Evolutionary conservation across 202 grass and related monocot genomes (phyloP).

Genomic region (Musa balbisiana): DNA sequence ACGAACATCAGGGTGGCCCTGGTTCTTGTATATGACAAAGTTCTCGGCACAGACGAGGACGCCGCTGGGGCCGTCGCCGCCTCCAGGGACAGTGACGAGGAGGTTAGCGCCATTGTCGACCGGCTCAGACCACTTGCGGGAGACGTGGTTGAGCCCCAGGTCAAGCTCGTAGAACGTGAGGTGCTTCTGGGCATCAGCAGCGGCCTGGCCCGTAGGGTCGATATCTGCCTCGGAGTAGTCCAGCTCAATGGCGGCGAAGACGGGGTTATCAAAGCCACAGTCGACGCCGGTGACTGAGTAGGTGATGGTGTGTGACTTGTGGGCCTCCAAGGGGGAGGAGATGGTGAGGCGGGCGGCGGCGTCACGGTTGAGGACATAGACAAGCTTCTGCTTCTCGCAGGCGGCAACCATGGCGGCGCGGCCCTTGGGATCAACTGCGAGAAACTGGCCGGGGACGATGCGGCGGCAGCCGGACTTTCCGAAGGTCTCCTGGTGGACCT

Average conservation of each 20-base stretch:
- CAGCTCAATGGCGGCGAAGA: slow-evolving; percentile 85
- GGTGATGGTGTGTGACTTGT: slow-evolving; percentile 84
- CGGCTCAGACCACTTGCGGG: slow-evolving; percentile 78
- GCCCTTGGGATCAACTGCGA: slow-evolving; percentile 90
- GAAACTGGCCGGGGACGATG: slow-evolving; percentile 86
- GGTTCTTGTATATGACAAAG: slow-evolving; percentile 90
- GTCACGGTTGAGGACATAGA: slow-evolving; percentile 91
- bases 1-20: slow-evolving; percentile 83
- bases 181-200: slow-evolving; percentile 75
- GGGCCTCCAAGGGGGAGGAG: slow-evolving; percentile 85
- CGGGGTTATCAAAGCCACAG: slow-evolving; percentile 86
- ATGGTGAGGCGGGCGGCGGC: slow-evolving; percentile 77
- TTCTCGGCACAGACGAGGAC: slow-evolving; percentile 90
- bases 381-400: slow-evolving; percentile 94
- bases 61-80: slow-evolving; percentile 71
- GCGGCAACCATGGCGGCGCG: slow-evolving; percentile 82
- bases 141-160: slow-evolving; percentile 88
- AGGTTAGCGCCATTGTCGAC: slow-evolving; percentile 90
- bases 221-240: slow-evolving; percentile 85
- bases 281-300: slow-evolving; percentile 70
- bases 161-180: slow-evolving; percentile 99
- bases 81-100: slow-evolving; percentile 84
- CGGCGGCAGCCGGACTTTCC: slow-evolving; percentile 92
- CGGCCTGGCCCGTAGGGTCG: slow-evolving; percentile 70
- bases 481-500: slow-evolving; percentile 96